Base-by-base conservation (phyloP, 495 filamentous ascomycete species). In the Lepraria neglecta region DNA sequence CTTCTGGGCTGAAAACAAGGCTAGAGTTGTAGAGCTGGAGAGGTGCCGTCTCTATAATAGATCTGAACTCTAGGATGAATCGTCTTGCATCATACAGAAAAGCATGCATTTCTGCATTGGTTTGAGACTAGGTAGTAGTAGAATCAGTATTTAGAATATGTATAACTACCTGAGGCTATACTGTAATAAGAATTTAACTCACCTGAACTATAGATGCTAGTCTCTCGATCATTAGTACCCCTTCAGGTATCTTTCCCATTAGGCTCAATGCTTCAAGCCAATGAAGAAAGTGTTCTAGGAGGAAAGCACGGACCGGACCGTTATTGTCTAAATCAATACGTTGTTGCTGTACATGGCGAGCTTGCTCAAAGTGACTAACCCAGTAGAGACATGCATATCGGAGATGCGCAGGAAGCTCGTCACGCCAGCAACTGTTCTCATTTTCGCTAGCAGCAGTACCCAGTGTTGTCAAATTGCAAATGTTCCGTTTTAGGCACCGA, bases 381-480 rank as follows among this genome's bases (percentile, higher is more conserved):
- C 68, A 73, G 61, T 73, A 67, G 5, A 46, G 57, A 51, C 71
- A 73, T 43, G 71, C 67, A 63, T 73, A 75, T 54, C 65, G 67
- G 43, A 73, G 47, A 11, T 21, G 35, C 21, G 45, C 28, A 9
- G 65, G 69, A 60, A 77, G 56, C 31, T 4, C 30, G 27, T 64
- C 6, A 31, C 73, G 47, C 35, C 76, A 56, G 35, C 53, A 56
- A 21, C 40, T 56, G 43, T 31, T 48, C 14, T 52, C 62, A 15
- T 64, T 54, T 19, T 69, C 56, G 24, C 19, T 48, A 42, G 4
- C 56, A 31, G 65, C 58, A 10, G 61, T 71, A 42, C 71, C 74
- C 15, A 71, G 72, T n/a, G 55, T 31, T 44, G 65, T 3, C 55
- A 77, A 48, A 19, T 54, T 60, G 62, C 76, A 78, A 24, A 80